phyloP scores from a whole-genome alignment of 73 alveolate genomes.

The Uronychia binucleata region DNA sequence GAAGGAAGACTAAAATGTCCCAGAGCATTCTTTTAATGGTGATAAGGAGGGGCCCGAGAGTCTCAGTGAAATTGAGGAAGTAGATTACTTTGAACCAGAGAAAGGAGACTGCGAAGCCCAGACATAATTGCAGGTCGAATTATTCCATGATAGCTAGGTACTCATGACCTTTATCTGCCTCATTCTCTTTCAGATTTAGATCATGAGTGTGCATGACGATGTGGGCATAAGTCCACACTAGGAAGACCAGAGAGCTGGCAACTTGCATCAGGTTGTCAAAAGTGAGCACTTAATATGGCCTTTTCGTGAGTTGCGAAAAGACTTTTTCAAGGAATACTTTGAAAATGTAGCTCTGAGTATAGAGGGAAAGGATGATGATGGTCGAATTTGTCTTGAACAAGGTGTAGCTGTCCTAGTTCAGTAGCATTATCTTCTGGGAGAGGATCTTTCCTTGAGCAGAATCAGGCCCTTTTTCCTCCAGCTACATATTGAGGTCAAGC shows the following conservation, averaged over 20 bases:
- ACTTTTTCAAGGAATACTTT: background rate
- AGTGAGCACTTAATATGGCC: background rate
- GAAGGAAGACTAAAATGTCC: slow-evolving; percentile 1
- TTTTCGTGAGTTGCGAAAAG: background rate
- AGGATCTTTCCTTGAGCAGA: too few species aligned
- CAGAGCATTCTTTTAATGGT: background rate
- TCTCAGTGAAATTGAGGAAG: background rate
- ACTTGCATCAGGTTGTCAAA: background rate
- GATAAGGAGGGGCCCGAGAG: background rate
- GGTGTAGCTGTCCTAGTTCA: too few species aligned
- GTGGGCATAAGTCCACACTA: background rate
- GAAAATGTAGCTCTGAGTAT: background rate
- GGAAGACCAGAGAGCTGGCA: background rate
- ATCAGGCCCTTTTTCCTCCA: too few species aligned
- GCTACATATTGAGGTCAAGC: too few species aligned
- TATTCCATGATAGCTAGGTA: background rate
- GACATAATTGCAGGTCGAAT: background rate
- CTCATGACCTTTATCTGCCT: background rate
- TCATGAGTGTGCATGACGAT: background rate
- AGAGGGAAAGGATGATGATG: background rate
- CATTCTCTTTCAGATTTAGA: background rate
- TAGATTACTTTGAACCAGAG: background rate
- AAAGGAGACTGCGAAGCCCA: background rate
- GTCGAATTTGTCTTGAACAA: too few species aligned
- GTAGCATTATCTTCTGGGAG: too few species aligned